A percentile compares a stretch with the other conserved stretches of the same genome.
phyloP scores from a whole-genome alignment of 1,139 yeast species.

The Kodamaea anthophila region DNA sequence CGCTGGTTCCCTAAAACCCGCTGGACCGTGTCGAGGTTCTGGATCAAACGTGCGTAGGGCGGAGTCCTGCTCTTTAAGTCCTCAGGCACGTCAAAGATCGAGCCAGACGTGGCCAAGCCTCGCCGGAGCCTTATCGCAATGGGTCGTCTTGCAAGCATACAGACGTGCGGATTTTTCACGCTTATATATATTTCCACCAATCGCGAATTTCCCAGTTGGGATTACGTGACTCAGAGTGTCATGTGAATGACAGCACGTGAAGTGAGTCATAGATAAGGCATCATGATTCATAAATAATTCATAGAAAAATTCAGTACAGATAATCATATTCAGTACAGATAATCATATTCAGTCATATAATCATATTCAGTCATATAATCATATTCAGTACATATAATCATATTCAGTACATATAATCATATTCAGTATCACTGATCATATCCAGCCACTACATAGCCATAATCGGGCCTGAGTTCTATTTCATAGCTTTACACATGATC shows the following conservation, averaged over 20 bases:
- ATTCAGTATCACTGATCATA: too few relatives aligned
- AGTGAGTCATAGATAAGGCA: conserved; percentile 1
- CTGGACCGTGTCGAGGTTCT: conserved; percentile 58
- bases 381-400: too few relatives aligned
- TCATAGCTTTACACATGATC: too few relatives aligned
- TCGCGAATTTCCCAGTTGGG: conserved; percentile 3
- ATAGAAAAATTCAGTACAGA: too few relatives aligned
- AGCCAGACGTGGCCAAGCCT: conserved; percentile 29
- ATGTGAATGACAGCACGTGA: conserved; percentile 7
- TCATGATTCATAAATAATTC: too few relatives aligned
- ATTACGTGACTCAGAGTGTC: conserved; percentile 8
- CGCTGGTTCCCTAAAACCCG: conserved; percentile 63
- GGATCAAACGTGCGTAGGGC: conserved; percentile 72
- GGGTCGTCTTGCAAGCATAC: conserved; percentile 13
- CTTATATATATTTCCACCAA: conserved; percentile 6
- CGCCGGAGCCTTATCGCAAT: too few relatives aligned
- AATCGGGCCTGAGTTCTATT: too few relatives aligned
- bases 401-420: not conserved
- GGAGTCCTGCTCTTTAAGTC: conserved; percentile 71
- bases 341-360: too few relatives aligned
- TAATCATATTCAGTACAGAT: too few relatives aligned
- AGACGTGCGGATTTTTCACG: not conserved
- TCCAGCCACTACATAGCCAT: too few relatives aligned
- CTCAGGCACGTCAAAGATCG: conserved; percentile 38
- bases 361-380: too few relatives aligned